Evolutionary conservation across 2,329 filamentous ascomycete species (phyloP).

Genomic region (Ophiocordyceps robertsii): DNA sequence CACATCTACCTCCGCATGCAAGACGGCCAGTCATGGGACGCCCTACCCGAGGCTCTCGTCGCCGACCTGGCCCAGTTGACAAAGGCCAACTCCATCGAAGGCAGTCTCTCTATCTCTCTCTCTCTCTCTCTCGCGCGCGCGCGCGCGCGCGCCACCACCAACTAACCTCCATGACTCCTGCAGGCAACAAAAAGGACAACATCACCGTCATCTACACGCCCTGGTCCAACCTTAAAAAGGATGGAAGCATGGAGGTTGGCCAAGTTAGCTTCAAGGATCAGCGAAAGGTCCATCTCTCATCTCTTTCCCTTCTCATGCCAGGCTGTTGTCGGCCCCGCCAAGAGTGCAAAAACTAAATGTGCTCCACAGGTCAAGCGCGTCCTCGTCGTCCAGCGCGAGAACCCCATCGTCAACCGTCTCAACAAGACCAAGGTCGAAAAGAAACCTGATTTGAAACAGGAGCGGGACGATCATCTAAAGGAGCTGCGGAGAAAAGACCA

Average conservation of each 20-base stretch:
- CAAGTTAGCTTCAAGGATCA: constrained; percentile 91
- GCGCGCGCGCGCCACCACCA: background rate
- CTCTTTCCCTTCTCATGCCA: background rate
- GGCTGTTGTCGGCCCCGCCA: background rate
- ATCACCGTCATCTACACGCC: constrained; percentile 94
- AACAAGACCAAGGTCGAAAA: constrained; percentile 93
- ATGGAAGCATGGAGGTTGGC: constrained; percentile 87
- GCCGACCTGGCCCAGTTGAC: constrained; percentile 91
- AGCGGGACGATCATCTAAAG: constrained; percentile 64
- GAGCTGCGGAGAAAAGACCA: constrained; percentile 62
- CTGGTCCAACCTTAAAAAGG: constrained; percentile 92
- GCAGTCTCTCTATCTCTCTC: constrained; percentile 24
- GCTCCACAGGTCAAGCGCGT: constrained; percentile 58
- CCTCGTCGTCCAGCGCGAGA: constrained; percentile 69
- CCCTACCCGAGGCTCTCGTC: constrained; percentile 60
- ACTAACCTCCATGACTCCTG: background rate
- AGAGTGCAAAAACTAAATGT: background rate
- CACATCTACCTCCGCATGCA: constrained; percentile 87
- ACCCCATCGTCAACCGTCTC: constrained; percentile 87
- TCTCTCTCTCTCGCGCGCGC: background rate
- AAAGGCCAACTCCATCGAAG: constrained; percentile 98
- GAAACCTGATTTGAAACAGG: constrained; percentile 68
- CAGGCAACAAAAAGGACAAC: constrained; percentile 98
- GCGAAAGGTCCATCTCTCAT: constrained; percentile 40
- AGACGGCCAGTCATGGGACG: constrained; percentile 72